Base-by-base conservation (phyloP, 306 rosid genomes). In the Betula pendula region DNA sequence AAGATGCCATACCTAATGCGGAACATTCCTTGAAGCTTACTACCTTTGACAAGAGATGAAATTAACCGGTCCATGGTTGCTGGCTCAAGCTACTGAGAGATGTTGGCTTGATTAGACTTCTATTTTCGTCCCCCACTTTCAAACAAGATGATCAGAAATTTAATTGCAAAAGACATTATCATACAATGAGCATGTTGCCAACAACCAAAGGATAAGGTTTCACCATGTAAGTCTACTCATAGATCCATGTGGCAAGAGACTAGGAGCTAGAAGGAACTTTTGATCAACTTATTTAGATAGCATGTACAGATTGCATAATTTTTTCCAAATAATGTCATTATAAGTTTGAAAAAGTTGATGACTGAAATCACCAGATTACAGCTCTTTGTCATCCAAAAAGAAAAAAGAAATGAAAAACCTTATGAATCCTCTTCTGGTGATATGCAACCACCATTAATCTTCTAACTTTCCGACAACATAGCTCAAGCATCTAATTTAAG, bases 401-500 rank as follows among this genome's bases (percentile, higher is more conserved):
- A 70, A 22, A 47, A 47, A 38, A 75, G 20, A 59, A 71, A 49
- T 60, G 25, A 62, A 53, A 33, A 70, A 16, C n/a, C 49, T 74
- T 52, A 47, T 13, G 63, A 84, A 73, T 25, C 35, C 50, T 81
- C 52, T 3, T 27, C 17, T 65, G 13, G 60, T 74, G 31, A 77
- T 47, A 3, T 52, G 19, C 52, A 56, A 60, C 72, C 71, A 68
- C 42, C 76, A 68, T 8, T 43, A 48, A 75, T 68, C 70, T 62
- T 35, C 22, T 19, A 58, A 65, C 59, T 72, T 84, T 40, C 25
- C 6, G 49, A 67, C 71, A 29, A 53, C 50, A 78, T 77, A 72
- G 84, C 59, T 81, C 50, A 78, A 12, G 68, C 79, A 79, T 88
- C 79, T 56, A 89, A 38, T 65, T 85, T 50, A 29, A 90, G 77